Percentiles rank a stretch among this genome's conserved stretches.
These are phyloP conservation scores for Exophiala calicioides DNA, from an alignment of 2,329 filamentous ascomycete species.

Conservation along the genomic window DNA sequence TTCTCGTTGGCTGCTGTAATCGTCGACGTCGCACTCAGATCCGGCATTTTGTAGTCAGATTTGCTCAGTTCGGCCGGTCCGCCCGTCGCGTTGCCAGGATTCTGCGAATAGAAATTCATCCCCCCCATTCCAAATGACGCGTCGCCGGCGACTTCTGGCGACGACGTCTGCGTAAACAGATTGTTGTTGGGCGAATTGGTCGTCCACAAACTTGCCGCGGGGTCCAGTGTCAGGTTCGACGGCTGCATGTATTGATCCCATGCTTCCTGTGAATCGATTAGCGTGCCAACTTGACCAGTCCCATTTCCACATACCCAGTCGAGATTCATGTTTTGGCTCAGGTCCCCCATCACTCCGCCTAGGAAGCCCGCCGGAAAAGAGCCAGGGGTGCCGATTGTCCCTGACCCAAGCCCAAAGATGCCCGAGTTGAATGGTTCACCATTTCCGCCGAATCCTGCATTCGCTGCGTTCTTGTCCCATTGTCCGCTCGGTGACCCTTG, in stretches of 20 bases:
- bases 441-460: slow-evolving; percentile 1
- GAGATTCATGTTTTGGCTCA: slow-evolving; percentile 52
- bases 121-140: slow-evolving; percentile 18
- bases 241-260: slow-evolving; percentile 69
- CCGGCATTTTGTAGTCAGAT: slow-evolving; percentile 18
- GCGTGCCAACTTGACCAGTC: slow-evolving; percentile 3
- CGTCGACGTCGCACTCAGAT: slow-evolving; percentile 16
- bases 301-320: slow-evolving; percentile 59
- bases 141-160: slow-evolving; percentile 15
- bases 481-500: slow-evolving; percentile 31
- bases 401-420: slow-evolving; percentile 32
- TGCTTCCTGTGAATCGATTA: slow-evolving; percentile 54
- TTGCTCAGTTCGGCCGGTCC: slow-evolving; percentile 21
- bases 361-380: slow-evolving; percentile 57
- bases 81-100: slow-evolving; percentile 16
- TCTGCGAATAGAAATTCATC: slow-evolving; percentile 20
- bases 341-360: slow-evolving; percentile 56
- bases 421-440: slow-evolving; percentile 21
- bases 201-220: slow-evolving; percentile 41
- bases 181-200: slow-evolving; percentile 24
- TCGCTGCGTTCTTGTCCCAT: slow-evolving; percentile 32
- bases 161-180: slow-evolving; percentile 23
- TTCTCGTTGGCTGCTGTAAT: slow-evolving; percentile 15
- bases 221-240: slow-evolving; percentile 50
- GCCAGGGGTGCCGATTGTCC: slow-evolving; percentile 51